Evolutionary conservation across 1,284 basidiomycete genomes (phyloP).

Genomic region (Cutaneotrichosporon sp.): DNA sequence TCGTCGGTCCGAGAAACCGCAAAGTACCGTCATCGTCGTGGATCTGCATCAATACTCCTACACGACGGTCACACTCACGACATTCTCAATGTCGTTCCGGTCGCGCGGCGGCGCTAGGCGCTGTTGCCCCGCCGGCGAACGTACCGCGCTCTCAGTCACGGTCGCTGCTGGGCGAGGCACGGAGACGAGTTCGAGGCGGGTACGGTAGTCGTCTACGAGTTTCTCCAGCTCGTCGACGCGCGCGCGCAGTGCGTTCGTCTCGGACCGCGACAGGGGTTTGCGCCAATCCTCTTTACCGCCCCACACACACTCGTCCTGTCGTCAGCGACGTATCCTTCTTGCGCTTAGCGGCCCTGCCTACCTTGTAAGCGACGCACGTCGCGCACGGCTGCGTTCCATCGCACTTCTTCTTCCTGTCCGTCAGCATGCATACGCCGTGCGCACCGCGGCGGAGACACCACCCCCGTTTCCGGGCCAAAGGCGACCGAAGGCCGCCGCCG

Average conservation of each 20-base stretch:
- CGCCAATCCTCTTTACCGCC: constrained; percentile 25
- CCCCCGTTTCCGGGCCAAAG: too few relatives aligned
- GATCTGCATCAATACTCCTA: too few relatives aligned
- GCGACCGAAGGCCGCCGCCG: neutral
- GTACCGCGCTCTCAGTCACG: neutral
- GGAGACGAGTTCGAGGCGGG: neutral
- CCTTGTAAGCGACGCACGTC: constrained; percentile 36
- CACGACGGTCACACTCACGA: too few relatives aligned
- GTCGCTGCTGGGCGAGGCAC: neutral
- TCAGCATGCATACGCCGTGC: neutral
- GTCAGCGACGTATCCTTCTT: neutral
- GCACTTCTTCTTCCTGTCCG: constrained; percentile 34
- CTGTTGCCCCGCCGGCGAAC: neutral
- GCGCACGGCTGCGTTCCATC: constrained; percentile 38
- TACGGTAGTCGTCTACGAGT: neutral
- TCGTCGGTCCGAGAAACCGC: constrained; percentile 17
- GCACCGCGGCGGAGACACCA: too few relatives aligned
- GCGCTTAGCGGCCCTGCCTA: neutral
- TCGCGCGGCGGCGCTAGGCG: neutral
- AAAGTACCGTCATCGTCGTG: constrained; percentile 16
- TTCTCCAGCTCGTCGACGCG: constrained; percentile 28
- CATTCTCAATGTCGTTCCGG: constrained; percentile 5
- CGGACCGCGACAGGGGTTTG: constrained; percentile 25
- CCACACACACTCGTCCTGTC: constrained; percentile 34
- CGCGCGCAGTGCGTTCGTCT: constrained; percentile 27